Percentiles rank a stretch among this genome's conserved stretches.
Evolutionary conservation across 805 yeast species (phyloP).

Genomic region (Wickerhamomyces silvicola): DNA sequence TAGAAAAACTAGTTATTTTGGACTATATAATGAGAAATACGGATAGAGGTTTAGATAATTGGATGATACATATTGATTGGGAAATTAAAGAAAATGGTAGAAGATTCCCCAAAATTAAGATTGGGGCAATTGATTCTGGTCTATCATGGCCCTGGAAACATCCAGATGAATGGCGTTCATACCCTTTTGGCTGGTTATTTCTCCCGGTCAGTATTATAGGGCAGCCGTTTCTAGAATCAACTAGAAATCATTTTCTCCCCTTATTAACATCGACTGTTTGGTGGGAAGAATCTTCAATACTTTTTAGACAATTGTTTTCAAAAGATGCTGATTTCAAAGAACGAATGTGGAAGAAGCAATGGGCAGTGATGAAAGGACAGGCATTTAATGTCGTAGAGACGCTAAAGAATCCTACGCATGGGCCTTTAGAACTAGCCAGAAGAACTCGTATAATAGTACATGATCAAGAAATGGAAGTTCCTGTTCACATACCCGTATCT

Average conservation of each 20-base stretch:
- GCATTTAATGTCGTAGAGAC: slow-evolving; percentile 71
- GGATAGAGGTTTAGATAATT: slow-evolving; percentile 67
- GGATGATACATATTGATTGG: slow-evolving; percentile 67
- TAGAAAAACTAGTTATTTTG: slow-evolving; percentile 63
- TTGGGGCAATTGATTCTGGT: slow-evolving; percentile 76
- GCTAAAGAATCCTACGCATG: slow-evolving; percentile 47
- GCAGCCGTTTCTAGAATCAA: slow-evolving; percentile 52
- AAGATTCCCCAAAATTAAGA: slow-evolving; percentile 35
- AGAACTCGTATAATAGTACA: slow-evolving; percentile 49
- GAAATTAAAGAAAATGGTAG: slow-evolving; percentile 11
- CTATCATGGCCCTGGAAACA: slow-evolving; percentile 76
- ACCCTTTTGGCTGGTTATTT: slow-evolving; percentile 74
- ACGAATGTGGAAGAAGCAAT: slow-evolving; percentile 60
- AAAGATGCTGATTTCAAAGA: slow-evolving; percentile 57
- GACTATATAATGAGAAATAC: slow-evolving; percentile 73
- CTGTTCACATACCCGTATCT: slow-evolving; percentile 34
- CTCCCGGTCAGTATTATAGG: slow-evolving; percentile 59
- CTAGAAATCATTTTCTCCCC: slow-evolving; percentile 52
- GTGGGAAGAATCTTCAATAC: slow-evolving; percentile 59
- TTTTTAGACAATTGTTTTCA: slow-evolving; percentile 42
- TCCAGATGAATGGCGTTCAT: slow-evolving; percentile 76
- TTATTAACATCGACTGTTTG: slow-evolving; percentile 53
- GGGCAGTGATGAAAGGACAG: slow-evolving; percentile 71
- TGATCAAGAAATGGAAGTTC: slow-evolving; percentile 58
- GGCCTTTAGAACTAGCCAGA: slow-evolving; percentile 62